Conservation (phyloP, 192 early-diverging fungal species). For the Umbelopsis isabellina region DNA sequence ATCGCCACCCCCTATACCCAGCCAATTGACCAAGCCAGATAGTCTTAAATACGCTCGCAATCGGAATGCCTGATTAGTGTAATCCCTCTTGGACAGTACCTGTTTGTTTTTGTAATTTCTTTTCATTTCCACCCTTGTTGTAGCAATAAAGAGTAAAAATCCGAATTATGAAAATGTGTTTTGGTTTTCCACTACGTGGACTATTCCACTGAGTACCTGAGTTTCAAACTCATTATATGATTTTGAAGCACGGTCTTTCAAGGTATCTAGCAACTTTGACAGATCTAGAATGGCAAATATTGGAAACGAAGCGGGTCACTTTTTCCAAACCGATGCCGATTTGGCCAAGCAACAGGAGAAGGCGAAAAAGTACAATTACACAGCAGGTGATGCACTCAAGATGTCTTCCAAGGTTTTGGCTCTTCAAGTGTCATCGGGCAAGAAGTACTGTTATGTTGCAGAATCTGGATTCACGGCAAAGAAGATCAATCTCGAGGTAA, state of each 20-base stretch:
- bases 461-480: conserved; percentile 74
- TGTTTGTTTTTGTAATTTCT: not conserved
- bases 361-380: conserved; percentile 60
- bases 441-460: conserved; percentile 58
- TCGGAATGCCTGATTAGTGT: not conserved
- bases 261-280: not conserved
- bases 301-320: conserved; percentile 58
- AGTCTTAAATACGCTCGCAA: conserved; percentile 21
- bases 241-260: no score
- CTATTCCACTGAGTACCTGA: not conserved
- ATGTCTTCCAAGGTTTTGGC: conserved; percentile 68
- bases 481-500: conserved; percentile 69
- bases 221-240: not conserved
- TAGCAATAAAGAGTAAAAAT: not conserved
- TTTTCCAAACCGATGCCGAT: conserved; percentile 79
- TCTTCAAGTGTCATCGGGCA: conserved; percentile 44
- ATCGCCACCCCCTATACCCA: conserved; percentile 20
- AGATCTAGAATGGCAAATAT: conserved; percentile 56
- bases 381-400: conserved; percentile 60
- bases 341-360: conserved; percentile 54
- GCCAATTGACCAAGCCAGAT: conserved; percentile 10
- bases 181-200: not conserved
- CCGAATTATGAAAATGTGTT: not conserved
- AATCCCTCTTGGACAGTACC: no score
- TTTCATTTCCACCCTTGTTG: not conserved